A percentile compares a stretch with the other conserved stretches of the same genome.
Evolutionary conservation across 2,329 filamentous ascomycete genomes (phyloP).

Genomic region (Clarireedia hainanense): DNA sequence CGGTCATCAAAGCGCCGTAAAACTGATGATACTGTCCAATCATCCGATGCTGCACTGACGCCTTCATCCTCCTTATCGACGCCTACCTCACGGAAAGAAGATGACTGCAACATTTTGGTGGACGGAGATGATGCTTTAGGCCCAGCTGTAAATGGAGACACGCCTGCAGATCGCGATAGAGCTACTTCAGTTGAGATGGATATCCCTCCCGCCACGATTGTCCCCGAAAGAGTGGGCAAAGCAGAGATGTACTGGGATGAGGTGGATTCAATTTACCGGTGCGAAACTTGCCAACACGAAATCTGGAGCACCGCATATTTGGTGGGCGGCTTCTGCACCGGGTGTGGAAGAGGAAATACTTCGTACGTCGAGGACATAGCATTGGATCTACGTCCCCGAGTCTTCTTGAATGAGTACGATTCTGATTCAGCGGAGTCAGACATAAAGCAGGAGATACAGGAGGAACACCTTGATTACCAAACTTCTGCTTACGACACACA

Average conservation of each 20-base stretch:
- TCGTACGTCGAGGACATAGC: conserved; percentile 16
- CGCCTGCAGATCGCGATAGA: neutral
- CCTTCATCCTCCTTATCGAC: conserved; percentile 4
- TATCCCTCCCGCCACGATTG: neutral
- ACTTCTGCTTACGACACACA: conserved; percentile 26
- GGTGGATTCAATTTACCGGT: conserved; percentile 18
- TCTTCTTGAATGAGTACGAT: conserved; percentile 8
- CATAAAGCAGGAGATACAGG: conserved; percentile 5
- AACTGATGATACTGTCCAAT: neutral
- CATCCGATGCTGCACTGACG: neutral
- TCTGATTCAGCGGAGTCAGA: conserved; percentile 7
- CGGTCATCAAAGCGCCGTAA: neutral
- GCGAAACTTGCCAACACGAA: conserved; percentile 20
- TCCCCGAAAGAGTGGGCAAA: too few species aligned
- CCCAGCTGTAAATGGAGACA: too few species aligned
- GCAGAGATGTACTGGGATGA: conserved; percentile 10
- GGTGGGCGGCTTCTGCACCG: conserved; percentile 15
- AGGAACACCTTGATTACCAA: conserved; percentile 20
- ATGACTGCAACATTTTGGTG: neutral
- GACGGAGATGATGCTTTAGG: too few species aligned
- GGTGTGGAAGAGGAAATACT: conserved; percentile 6
- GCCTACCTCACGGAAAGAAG: conserved; percentile 8
- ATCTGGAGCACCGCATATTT: conserved; percentile 9
- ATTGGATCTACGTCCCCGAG: neutral
- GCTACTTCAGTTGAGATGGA: neutral